Base-by-base conservation (phyloP, 139 green algal genomes). In the Chlamydomonas schloesseri region DNA sequence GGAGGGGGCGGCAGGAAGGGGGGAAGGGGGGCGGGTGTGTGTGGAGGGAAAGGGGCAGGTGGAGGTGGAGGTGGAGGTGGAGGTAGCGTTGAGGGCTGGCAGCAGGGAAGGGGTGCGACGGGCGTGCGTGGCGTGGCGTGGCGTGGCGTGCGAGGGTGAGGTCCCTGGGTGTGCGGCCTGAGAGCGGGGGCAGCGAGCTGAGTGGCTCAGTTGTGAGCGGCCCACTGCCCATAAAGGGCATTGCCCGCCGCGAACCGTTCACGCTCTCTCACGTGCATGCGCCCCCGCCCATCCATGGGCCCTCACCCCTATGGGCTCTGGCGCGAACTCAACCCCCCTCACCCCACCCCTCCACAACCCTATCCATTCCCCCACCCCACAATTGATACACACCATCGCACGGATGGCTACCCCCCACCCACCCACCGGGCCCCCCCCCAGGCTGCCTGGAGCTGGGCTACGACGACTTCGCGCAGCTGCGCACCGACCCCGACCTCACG, bases 361-460 rank as follows among this genome's bases (percentile, higher is more conserved):
- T 57, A 11, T 14, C 36, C 37, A 1, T 31, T 37, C 70, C 31
- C 14, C 33, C 68, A n/a, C n/a, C n/a, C n/a, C n/a, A n/a, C 14
- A 23, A 13, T 13, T 23, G 15, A 15, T 23, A 60, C 14, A 15
- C 28, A 5, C 29, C 42, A 6, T 29, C 28, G 28, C 67, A 11
- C n/a, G 5, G 6, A 23, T 24, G 11, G 5, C 67, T 13, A 9
- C 29, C 47, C 23, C 3, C 24, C 9, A 28, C 72, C 50, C 26
- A 8, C 20, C 72, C 47, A 3, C 31, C 50, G n/a, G 9, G 11
- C 33, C 17, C 33, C 5, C 33, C n/a, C 50, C 3, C 77, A 91
- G 95, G 93, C 28, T 93, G 87, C 62, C 77, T 98, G 47, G 94
- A 98, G 82, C 31, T 87, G 20, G 95, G 95, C 57, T 97, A 96